Evolutionary conservation across 202 grass and related monocot genomes (phyloP).

Genomic region (Digitaria exilis): DNA sequence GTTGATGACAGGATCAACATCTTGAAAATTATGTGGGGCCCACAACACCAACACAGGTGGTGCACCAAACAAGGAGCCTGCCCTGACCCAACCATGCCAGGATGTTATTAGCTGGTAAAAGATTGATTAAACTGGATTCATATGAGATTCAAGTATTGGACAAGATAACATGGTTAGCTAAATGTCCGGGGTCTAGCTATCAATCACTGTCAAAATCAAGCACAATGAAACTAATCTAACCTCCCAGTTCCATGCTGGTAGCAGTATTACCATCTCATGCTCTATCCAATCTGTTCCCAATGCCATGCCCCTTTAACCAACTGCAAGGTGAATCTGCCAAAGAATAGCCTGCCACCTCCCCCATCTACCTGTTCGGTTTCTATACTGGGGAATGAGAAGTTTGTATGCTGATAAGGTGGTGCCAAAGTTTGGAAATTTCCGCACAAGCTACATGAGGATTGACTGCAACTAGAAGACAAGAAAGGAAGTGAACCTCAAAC

Average conservation of each 20-base stretch:
- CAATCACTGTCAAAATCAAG: background rate
- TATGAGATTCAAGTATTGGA: background rate
- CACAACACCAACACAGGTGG: background rate
- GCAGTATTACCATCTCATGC: background rate
- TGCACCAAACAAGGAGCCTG: too few species aligned
- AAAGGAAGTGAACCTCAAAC: too few species aligned
- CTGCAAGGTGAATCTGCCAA: background rate
- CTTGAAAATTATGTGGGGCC: background rate
- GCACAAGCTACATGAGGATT: too few species aligned
- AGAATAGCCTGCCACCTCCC: background rate
- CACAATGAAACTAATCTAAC: background rate
- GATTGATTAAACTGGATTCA: background rate
- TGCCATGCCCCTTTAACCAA: background rate
- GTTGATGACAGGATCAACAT: background rate
- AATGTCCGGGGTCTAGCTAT: background rate
- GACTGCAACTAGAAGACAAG: too few species aligned
- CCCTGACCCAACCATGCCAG: too few species aligned
- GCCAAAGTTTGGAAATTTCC: too few species aligned
- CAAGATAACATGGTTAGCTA: background rate
- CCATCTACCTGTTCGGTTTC: background rate
- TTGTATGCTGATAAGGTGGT: too few species aligned
- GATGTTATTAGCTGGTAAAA: too few species aligned
- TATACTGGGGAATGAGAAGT: too few species aligned
- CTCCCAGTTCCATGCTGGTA: background rate
- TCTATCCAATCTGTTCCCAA: background rate